phyloP scores from a whole-genome alignment of 495 filamentous ascomycete genomes.

The Talaromyces liani region DNA sequence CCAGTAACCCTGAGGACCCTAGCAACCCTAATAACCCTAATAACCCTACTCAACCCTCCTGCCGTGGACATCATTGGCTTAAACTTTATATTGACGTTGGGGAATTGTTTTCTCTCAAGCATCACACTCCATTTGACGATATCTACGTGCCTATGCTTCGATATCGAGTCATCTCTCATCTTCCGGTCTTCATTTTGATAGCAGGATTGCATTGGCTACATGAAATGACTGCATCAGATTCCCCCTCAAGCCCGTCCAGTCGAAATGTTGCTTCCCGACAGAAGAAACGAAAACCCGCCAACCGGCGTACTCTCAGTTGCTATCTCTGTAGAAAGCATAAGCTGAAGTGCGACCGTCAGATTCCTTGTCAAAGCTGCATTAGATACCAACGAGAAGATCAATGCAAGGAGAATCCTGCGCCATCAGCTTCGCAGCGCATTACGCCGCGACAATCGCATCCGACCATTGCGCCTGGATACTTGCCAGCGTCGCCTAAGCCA shows the following conservation, averaged over 20 bases:
- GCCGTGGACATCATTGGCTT: not conserved
- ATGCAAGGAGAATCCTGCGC: constrained; percentile 5
- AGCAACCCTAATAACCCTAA: too few species aligned
- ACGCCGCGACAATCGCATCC: constrained; percentile 1
- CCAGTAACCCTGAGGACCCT: too few species aligned
- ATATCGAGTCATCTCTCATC: not conserved
- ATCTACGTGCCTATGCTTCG: not conserved
- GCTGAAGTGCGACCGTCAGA: constrained; percentile 9
- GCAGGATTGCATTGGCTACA: not conserved
- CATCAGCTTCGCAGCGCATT: constrained; percentile 1
- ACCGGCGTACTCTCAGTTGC: constrained; percentile 5
- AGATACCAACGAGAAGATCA: constrained; percentile 9
- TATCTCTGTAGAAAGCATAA: constrained; percentile 10
- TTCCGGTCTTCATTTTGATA: not conserved
- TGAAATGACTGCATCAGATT: not conserved
- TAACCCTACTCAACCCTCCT: too few species aligned
- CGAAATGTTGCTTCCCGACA: not conserved
- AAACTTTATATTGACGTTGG: not conserved
- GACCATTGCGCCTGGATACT: constrained; percentile 3
- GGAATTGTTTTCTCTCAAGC: not conserved
- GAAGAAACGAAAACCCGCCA: constrained; percentile 9
- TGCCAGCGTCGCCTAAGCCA: not conserved
- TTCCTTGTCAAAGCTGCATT: constrained; percentile 9
- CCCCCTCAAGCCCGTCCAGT: not conserved
- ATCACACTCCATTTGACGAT: not conserved